phyloP scores from a whole-genome alignment of 805 yeast species.

The Schizosaccharomyces osmophilus region DNA sequence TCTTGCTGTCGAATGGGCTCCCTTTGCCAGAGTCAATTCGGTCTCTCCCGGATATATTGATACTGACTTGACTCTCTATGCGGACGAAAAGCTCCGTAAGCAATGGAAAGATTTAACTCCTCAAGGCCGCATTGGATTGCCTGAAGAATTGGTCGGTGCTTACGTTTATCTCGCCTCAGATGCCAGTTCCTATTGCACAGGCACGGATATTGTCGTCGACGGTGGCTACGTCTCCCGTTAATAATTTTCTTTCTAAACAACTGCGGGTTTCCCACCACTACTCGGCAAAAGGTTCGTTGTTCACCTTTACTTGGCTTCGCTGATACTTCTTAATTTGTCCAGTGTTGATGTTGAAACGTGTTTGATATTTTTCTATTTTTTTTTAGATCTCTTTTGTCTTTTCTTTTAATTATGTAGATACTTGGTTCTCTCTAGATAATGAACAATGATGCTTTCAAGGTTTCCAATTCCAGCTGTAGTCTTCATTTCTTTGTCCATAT shows the following conservation, averaged over 20 bases:
- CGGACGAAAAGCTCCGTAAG: conserved; percentile 15
- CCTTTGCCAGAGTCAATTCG: conserved; percentile 38
- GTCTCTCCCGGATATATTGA: conserved; percentile 49
- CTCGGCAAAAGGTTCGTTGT: too few species aligned
- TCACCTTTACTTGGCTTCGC: too few species aligned
- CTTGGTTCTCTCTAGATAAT: too few species aligned
- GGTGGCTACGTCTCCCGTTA: conserved; percentile 21
- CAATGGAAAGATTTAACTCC: conserved; percentile 24
- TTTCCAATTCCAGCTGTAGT: too few species aligned
- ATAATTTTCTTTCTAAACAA: background rate
- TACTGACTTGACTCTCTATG: conserved; percentile 19
- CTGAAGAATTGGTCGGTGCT: conserved; percentile 45
- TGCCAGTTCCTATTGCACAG: conserved; percentile 60
- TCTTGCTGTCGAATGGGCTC: conserved; percentile 55
- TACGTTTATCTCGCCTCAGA: conserved; percentile 47
- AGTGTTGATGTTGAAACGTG: too few species aligned
- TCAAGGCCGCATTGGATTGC: conserved; percentile 49
- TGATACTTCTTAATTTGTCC: too few species aligned
- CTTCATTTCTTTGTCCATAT: too few species aligned
- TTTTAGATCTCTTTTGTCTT: too few species aligned
- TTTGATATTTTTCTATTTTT: too few species aligned
- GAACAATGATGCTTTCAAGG: too few species aligned
- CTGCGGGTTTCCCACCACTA: too few species aligned
- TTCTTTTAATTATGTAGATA: too few species aligned
- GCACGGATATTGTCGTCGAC: conserved; percentile 51